Conservation (phyloP, 2,329 filamentous ascomycete genomes). For the Cladobotryum mycophilum region DNA sequence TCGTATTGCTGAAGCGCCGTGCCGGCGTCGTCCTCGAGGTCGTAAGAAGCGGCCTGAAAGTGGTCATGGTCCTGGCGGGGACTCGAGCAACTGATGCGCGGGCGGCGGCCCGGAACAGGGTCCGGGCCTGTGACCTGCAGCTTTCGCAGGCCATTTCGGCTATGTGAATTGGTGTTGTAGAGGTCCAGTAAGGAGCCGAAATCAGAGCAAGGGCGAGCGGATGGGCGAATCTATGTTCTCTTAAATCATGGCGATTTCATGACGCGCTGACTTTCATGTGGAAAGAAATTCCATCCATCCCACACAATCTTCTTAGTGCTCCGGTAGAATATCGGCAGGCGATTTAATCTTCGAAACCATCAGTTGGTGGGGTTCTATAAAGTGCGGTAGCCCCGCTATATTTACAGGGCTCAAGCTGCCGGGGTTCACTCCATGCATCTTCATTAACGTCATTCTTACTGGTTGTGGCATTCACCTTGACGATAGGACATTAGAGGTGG, state of each 20-base stretch:
- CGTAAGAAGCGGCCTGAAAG: constrained; percentile 15
- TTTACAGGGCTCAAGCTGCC: too few species aligned
- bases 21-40: background rate
- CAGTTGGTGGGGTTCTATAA: too few species aligned
- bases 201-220: background rate
- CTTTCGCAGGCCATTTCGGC: constrained; percentile 43
- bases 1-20: constrained; percentile 33
- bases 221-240: background rate
- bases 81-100: constrained; percentile 23
- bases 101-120: constrained; percentile 29
- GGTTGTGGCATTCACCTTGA: too few species aligned
- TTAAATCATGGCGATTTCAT: constrained; percentile 5
- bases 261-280: constrained; percentile 11
- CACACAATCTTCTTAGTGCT: background rate
- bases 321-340: constrained; percentile 13
- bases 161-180: constrained; percentile 11
- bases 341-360: too few species aligned
- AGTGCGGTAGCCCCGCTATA: too few species aligned
- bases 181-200: background rate
- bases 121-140: constrained; percentile 40
- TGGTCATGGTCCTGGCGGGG: constrained; percentile 17
- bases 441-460: too few species aligned
- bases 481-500: too few species aligned
- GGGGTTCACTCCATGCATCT: too few species aligned
- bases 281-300: constrained; percentile 3